phyloP scores from a whole-genome alignment of 352 stramenopile genomes.

The Pythium pectinolyticum region DNA sequence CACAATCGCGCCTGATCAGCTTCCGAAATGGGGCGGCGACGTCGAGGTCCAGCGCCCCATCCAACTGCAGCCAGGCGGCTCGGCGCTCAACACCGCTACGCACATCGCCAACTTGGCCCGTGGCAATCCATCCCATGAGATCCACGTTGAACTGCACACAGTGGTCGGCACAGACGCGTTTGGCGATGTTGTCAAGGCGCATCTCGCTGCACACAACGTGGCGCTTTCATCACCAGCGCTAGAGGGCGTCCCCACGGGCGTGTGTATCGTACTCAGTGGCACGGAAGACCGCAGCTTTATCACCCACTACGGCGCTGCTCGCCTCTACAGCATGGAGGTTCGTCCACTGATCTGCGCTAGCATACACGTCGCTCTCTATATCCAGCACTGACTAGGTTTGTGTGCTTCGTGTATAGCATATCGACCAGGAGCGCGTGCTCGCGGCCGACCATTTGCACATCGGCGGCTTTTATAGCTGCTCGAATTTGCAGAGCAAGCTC shows the following conservation, averaged over 20 bases:
- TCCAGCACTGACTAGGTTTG: not conserved
- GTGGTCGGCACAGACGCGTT: conserved; percentile 44
- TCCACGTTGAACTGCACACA: conserved; percentile 59
- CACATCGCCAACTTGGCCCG: conserved; percentile 63
- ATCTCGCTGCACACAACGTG: conserved; percentile 43
- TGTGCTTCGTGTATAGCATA: conserved; percentile 37
- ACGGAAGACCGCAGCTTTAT: conserved; percentile 78
- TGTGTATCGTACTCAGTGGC: conserved; percentile 80
- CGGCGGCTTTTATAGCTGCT: conserved; percentile 81
- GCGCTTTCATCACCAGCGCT: conserved; percentile 46
- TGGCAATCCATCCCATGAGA: conserved; percentile 24
- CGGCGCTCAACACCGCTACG: conserved; percentile 82
- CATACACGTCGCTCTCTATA: not conserved
- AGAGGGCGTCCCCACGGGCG: conserved; percentile 47
- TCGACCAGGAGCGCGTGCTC: conserved; percentile 59
- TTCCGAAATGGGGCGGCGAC: conserved; percentile 80
- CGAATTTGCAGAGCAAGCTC: conserved; percentile 58
- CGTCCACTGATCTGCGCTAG: not conserved
- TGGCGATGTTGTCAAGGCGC: conserved; percentile 29
- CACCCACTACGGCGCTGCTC: conserved; percentile 75
- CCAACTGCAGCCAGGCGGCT: conserved; percentile 76
- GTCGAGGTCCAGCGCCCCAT: conserved; percentile 68
- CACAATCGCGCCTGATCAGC: conserved; percentile 55
- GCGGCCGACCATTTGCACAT: conserved; percentile 72
- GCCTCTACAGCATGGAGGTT: conserved; percentile 63